Evolutionary conservation across 2,329 filamentous ascomycete species (phyloP).

Genomic region (Scopulariopsis brevicaulis): DNA sequence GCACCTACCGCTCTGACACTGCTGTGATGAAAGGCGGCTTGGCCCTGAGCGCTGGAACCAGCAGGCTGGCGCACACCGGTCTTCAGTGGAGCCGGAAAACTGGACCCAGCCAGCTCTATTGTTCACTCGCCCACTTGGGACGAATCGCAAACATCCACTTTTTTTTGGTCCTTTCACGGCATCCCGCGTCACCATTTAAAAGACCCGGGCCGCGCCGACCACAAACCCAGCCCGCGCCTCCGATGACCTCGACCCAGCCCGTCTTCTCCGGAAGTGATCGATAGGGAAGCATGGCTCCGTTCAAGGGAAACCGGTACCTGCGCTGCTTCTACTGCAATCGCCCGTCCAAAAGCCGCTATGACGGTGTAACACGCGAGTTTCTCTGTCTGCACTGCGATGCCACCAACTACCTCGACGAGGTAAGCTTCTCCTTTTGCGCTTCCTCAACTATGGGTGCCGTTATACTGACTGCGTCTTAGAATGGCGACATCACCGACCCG

Average conservation of each 20-base stretch:
- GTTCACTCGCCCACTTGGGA: neutral
- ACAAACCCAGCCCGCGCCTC: neutral
- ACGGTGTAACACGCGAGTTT: conserved; percentile 52
- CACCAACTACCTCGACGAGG: conserved; percentile 81
- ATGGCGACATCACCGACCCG: conserved; percentile 83
- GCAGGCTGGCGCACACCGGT: neutral
- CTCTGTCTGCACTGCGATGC: conserved; percentile 71
- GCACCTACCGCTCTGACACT: neutral
- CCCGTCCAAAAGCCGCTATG: conserved; percentile 48
- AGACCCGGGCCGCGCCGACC: neutral
- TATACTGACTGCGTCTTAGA: conserved; percentile 32
- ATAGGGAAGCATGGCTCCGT: conserved; percentile 25
- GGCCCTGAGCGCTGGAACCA: neutral
- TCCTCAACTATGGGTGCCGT: neutral
- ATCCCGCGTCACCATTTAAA: neutral
- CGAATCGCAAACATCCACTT: neutral
- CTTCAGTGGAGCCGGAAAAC: neutral
- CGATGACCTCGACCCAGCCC: neutral
- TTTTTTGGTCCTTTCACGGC: neutral
- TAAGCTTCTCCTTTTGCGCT: conserved; percentile 23
- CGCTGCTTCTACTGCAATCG: conserved; percentile 78
- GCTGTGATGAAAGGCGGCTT: too few species aligned
- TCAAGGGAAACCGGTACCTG: conserved; percentile 32
- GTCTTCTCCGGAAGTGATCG: neutral
- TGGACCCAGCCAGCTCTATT: too few species aligned